A percentile compares a stretch with the other conserved stretches of the same genome.
Conservation (phyloP, 78 protist genomes). For the Acrasis kona region DNA sequence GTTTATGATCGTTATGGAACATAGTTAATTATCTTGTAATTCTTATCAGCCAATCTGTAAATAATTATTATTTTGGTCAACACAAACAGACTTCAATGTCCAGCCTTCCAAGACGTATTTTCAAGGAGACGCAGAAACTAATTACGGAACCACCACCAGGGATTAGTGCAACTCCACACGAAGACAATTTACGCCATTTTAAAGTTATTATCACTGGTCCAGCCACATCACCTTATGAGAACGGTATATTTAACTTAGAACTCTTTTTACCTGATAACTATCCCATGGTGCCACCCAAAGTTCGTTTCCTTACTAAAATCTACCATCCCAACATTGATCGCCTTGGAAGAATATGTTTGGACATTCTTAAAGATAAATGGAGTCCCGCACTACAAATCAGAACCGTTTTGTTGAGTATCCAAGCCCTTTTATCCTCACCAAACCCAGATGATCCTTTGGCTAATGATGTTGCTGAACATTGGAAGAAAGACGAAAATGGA, state of each 20-base stretch:
- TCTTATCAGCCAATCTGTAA: no score
- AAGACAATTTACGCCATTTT: slow-evolving; percentile 76
- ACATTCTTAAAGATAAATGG: slow-evolving; percentile 97
- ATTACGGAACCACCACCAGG: slow-evolving; percentile 64
- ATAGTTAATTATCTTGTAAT: no score
- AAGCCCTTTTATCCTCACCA: slow-evolving; percentile 63
- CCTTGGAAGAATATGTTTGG: slow-evolving; percentile 95
- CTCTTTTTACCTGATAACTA: slow-evolving; percentile 90
- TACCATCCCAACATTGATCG: slow-evolving; percentile 98
- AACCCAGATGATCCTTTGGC: slow-evolving; percentile 93
- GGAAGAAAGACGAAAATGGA: slow-evolving; percentile 32
- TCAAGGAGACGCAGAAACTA: slow-evolving; percentile 28
- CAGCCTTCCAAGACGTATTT: slow-evolving; percentile 3
- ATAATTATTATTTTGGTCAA: no score
- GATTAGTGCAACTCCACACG: slow-evolving; percentile 69
- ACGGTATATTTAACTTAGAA: slow-evolving; percentile 88
- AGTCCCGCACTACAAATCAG: slow-evolving; percentile 95
- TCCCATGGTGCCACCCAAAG: slow-evolving; percentile 93
- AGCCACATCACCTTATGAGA: slow-evolving; percentile 69
- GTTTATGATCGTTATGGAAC: no score
- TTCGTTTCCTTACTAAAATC: slow-evolving; percentile 59
- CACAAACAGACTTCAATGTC: no score
- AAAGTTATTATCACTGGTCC: slow-evolving; percentile 81
- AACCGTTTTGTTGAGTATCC: slow-evolving; percentile 87
- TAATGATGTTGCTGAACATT: slow-evolving; percentile 59